These are phyloP conservation scores for Pseudotsuga menziesii DNA, from an alignment of 75 land plant species.

Conservation along the genomic window DNA sequence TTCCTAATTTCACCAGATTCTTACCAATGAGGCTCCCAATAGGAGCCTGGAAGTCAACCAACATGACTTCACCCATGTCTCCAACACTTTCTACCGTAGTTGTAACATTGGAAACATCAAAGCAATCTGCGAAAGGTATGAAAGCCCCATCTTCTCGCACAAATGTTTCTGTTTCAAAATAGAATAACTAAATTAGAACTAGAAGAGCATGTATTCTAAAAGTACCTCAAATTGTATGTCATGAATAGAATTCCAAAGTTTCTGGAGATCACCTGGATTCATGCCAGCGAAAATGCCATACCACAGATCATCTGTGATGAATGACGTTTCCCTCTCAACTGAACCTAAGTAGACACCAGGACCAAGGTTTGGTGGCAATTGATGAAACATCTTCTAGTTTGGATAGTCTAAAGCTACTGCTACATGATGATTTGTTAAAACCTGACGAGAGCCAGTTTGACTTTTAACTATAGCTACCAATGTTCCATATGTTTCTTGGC, in stretches of 20 bases:
- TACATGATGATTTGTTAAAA: too few relatives aligned
- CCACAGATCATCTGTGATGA: constrained; percentile 86
- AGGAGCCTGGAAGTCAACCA: constrained; percentile 69
- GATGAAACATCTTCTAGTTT: constrained; percentile 89
- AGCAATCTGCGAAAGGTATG: constrained; percentile 67
- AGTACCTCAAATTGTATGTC: not conserved
- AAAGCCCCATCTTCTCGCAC: constrained; percentile 86
- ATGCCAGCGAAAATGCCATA: constrained; percentile 85
- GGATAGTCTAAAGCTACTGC: constrained; percentile 26
- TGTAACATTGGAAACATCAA: constrained; percentile 58
- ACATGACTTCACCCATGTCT: constrained; percentile 72
- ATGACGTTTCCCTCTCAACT: constrained; percentile 83
- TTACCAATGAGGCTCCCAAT: constrained; percentile 64
- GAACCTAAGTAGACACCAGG: constrained; percentile 83
- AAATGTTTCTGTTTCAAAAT: constrained; percentile 44
- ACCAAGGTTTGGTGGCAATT: constrained; percentile 82
- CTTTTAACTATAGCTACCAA: constrained; percentile 39
- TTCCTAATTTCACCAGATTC: constrained; percentile 74
- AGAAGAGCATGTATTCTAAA: too few relatives aligned
- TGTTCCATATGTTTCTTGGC: constrained; percentile 93
- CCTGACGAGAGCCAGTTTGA: too few relatives aligned
- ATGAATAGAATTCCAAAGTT: not conserved
- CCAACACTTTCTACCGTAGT: constrained; percentile 69
- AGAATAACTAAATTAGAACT: too few relatives aligned
- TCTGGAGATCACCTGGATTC: constrained; percentile 55